Base-by-base conservation (phyloP, 2,329 filamentous ascomycete species). In the Leptographium wingfieldii region DNA sequence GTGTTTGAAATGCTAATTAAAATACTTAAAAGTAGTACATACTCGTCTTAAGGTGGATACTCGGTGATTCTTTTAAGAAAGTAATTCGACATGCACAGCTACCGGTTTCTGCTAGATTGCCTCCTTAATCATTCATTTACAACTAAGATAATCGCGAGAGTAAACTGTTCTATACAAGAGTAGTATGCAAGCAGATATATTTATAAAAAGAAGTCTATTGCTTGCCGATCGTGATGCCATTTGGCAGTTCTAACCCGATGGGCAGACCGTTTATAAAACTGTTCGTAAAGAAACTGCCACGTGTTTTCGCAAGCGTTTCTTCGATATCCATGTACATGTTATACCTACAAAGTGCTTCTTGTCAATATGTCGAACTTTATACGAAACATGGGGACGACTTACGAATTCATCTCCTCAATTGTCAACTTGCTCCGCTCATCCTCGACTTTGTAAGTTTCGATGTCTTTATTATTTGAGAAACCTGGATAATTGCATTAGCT, bases 351-450 rank as follows among this genome's bases (percentile, higher is more conserved):
- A 12, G 5, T 16, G 27, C 19, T 43, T 1, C 40, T 12, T 49
- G n/a, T 59, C 25, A 38, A 33, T 6, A 11, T 5, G 19, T 11
- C 54, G 38, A 14, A 0, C 7, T 6, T 29, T 52, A 56, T 33
- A 5, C 60, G 7, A 4, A 1, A 5, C 52, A 10, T 19, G 16
- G 48, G 5, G 56, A 27, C 22, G 19, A 75, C 78, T 73, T 72
- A 82, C 74, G 75, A 74, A 62, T 87, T 87, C 83, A 87, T 86
- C 68, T 87, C 84, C 63, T 86, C 82, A 56, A 87, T 86, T 0
- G 84, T 87, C 38, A 87, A 67, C 63, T 84, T 84, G 55, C 80
- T 76, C 64, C 74, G 79, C 65, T 83, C 77, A 57, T 86, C 79
- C 63, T 81, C 77, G 0, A 87, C 84, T 66, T 81, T 82, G 70